phyloP scores from a whole-genome alignment of 2,329 filamentous ascomycete genomes.

The Calonectria leucothoes region DNA sequence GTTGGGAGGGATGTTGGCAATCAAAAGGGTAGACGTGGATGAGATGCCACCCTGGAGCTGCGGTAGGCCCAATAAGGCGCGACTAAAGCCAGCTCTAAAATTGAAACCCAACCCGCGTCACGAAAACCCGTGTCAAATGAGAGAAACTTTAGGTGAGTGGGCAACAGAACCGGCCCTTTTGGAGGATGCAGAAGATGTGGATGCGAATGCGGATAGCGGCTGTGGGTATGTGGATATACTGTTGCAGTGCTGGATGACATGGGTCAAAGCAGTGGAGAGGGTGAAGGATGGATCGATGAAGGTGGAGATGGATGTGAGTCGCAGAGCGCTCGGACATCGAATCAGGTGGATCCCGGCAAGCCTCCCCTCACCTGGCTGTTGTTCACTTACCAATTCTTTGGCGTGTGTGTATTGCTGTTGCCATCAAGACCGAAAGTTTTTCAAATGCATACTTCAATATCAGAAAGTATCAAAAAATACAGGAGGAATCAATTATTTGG shows the following conservation, averaged over 20 bases:
- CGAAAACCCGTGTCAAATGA: neutral
- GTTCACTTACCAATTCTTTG: neutral
- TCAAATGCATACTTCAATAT: neutral
- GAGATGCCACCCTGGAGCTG: neutral
- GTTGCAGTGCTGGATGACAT: neutral
- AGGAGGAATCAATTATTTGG: too few relatives aligned
- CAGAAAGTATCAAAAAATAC: neutral
- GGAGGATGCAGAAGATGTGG: conserved; percentile 10
- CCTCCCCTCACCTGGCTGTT: neutral
- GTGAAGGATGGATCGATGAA: conserved; percentile 8
- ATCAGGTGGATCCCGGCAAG: conserved; percentile 29
- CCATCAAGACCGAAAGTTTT: too few relatives aligned
- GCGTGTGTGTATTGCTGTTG: neutral
- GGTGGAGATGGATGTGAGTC: conserved; percentile 28
- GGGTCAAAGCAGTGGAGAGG: neutral
- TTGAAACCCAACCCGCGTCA: conserved; percentile 6
- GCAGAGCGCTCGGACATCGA: conserved; percentile 30
- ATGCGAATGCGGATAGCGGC: conserved; percentile 5
- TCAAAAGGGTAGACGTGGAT: neutral
- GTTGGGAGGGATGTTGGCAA: conserved; percentile 11
- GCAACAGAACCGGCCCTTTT: neutral
- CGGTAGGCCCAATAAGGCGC: neutral
- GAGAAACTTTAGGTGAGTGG: neutral
- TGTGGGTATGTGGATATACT: neutral
- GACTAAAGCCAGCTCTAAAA: neutral